Conservation (phyloP, 1,284 basidiomycete genomes). For the Moniliophthora roreri region DNA sequence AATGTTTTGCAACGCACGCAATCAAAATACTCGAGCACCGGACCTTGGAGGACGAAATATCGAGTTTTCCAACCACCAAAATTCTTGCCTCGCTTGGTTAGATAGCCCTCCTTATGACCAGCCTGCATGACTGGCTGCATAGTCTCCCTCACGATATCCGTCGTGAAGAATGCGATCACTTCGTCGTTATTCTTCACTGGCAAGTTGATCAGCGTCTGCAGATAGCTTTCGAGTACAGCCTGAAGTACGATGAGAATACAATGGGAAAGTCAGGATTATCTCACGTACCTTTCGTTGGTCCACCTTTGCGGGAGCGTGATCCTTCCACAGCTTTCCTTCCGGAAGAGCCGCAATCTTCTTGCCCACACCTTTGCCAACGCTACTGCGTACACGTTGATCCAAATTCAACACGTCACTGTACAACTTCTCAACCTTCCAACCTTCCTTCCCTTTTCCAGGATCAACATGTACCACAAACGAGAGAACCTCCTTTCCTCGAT, state of each 20-base stretch:
- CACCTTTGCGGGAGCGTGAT: slow-evolving; percentile 94
- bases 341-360: slow-evolving; percentile 84
- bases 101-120: slow-evolving; percentile 93
- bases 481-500: slow-evolving; percentile 84
- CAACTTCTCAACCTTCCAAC: slow-evolving; percentile 93
- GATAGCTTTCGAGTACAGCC: slow-evolving; percentile 83
- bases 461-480: slow-evolving; percentile 76
- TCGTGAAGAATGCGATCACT: slow-evolving; percentile 89
- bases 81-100: slow-evolving; percentile 96
- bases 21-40: slow-evolving; percentile 92
- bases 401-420: slow-evolving; percentile 89
- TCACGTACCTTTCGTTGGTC: slow-evolving; percentile 86
- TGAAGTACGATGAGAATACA: slow-evolving; percentile 29
- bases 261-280: slow-evolving; percentile 8
- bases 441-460: slow-evolving; percentile 63
- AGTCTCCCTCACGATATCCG: slow-evolving; percentile 78
- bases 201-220: slow-evolving; percentile 83
- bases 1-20: slow-evolving; percentile 56
- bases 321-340: slow-evolving; percentile 92
- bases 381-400: slow-evolving; percentile 68
- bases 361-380: slow-evolving; percentile 66
- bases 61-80: slow-evolving; percentile 97
- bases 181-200: slow-evolving; percentile 89
- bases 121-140: slow-evolving; percentile 74
- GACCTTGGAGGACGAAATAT: slow-evolving; percentile 89